These are phyloP conservation scores for Coelastrella sp. DNA, from an alignment of 139 green algal species.

Conservation along the genomic window DNA sequence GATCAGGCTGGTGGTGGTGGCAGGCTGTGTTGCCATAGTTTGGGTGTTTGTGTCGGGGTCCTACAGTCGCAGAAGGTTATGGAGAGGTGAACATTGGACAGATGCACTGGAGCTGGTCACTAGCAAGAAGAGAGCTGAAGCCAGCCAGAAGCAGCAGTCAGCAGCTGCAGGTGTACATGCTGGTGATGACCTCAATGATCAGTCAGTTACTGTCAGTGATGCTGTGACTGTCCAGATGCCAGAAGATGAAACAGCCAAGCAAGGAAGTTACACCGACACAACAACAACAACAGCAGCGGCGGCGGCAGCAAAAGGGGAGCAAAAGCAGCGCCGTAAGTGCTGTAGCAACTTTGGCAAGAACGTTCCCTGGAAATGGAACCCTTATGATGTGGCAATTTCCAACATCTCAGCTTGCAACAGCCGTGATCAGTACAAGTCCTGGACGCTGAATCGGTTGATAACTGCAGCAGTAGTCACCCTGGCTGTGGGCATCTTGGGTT, in stretches of 20 bases:
- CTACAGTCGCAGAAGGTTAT: no score
- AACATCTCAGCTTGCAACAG: conserved; percentile 29
- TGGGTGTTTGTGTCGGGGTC: no score
- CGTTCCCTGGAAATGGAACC: conserved; percentile 6
- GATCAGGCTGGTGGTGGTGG: neutral
- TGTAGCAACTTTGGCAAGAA: neutral
- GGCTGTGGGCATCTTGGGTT: neutral
- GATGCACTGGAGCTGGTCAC: neutral
- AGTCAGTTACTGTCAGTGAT: neutral
- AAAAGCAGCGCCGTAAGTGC: conserved; percentile 17
- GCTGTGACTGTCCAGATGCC: neutral
- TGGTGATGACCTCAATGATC: no score
- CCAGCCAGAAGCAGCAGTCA: neutral
- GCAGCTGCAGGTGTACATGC: neutral
- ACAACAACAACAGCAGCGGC: neutral
- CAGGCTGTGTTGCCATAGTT: no score
- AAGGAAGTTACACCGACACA: neutral
- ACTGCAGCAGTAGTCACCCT: neutral
- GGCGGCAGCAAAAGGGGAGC: neutral
- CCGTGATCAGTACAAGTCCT: conserved; percentile 10
- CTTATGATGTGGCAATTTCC: neutral
- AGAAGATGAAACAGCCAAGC: neutral
- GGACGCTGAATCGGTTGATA: neutral
- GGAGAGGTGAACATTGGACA: conserved; percentile 32
- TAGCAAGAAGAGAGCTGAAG: neutral